Base-by-base conservation (phyloP, 768 basidiomycete species). In the Hypholoma sublateritium region DNA sequence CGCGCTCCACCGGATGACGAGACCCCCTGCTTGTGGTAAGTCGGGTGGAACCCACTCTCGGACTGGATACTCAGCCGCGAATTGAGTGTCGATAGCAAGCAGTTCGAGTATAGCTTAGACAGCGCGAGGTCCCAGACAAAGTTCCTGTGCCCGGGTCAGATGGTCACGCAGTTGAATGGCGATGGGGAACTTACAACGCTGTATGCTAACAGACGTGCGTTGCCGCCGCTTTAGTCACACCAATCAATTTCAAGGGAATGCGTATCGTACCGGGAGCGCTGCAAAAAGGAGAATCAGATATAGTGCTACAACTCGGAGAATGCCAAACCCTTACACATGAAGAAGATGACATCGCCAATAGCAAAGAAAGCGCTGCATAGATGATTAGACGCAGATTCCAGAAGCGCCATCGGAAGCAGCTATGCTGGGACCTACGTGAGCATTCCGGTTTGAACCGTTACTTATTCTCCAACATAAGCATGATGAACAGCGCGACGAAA, bases 121-220 rank as follows among this genome's bases (percentile, higher is more conserved):
- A 82, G 67, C 11, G 78, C 70, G 19, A 82, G 67, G 58, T 80
- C 80, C 75, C 77, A 82, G 8, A 80, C 56, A 61, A 82, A 82
- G 61, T 80, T 81, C 22, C 78, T 77, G 46, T 1, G 4, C 44
- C 17, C 12, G 42, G 46, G 8, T 25, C 19, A 14, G 3, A 35
- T 4, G 17, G 28, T 5, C n/a, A 19, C 12, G 19, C 17, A 24
- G 42, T 12, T 17, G 58, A 22, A 34, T n/a, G 24, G 8, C 32
- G 13, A 6, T 5, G 9, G 4, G 4, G 24, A 9, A 68, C 77
- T 66, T 61, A 80, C 77, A 80, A 60, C 17, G 77, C 76, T 6
- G 77, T 77, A 50, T 71, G 74, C 79, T 80, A 39, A n/a, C n/a
- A 28, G 32, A 5, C 28, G 39, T 19, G 24, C 12, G 53, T 3